A percentile compares a stretch with the other conserved stretches of the same genome.
These are phyloP conservation scores for Persicaria tinctoria DNA, from an alignment of 148 eudicot genomes.

Conservation along the genomic window DNA sequence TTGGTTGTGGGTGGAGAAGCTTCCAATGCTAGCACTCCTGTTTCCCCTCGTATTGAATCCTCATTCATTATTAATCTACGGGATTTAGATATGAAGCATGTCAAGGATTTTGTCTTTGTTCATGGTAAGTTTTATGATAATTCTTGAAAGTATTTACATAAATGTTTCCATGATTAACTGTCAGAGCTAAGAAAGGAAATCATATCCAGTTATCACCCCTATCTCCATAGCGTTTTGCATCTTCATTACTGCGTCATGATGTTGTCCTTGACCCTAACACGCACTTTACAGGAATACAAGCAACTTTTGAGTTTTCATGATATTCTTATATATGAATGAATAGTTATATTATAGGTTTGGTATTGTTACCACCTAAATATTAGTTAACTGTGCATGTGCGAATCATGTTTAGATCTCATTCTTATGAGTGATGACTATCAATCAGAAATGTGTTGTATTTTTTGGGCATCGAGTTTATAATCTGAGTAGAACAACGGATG, in stretches of 20 bases:
- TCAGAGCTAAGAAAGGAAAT: not conserved
- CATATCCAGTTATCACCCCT: not conserved
- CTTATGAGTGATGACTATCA: not conserved
- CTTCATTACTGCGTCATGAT: not conserved
- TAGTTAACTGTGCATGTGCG: not conserved
- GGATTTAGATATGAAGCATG: slow-evolving; percentile 86
- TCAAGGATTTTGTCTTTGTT: slow-evolving; percentile 81
- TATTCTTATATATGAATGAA: not conserved
- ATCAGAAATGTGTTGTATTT: not conserved
- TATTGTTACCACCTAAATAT: not conserved
- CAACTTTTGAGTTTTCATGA: not conserved
- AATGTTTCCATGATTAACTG: not conserved
- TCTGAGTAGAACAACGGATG: not conserved
- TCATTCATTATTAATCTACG: slow-evolving; percentile 67
- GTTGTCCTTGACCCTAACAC: not conserved
- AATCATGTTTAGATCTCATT: not conserved
- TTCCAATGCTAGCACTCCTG: slow-evolving; percentile 39
- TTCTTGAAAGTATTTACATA: not conserved
- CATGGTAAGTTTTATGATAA: slow-evolving; percentile 51
- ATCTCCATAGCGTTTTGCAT: not conserved
- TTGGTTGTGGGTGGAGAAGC: slow-evolving; percentile 73
- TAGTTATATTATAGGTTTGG: not conserved
- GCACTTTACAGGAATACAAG: not conserved
- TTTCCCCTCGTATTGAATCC: slow-evolving; percentile 72
- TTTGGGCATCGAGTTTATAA: not conserved